Percentiles rank a stretch among this genome's conserved stretches.
Conservation (phyloP, 805 yeast species). For the Debaryomyces castellii region DNA sequence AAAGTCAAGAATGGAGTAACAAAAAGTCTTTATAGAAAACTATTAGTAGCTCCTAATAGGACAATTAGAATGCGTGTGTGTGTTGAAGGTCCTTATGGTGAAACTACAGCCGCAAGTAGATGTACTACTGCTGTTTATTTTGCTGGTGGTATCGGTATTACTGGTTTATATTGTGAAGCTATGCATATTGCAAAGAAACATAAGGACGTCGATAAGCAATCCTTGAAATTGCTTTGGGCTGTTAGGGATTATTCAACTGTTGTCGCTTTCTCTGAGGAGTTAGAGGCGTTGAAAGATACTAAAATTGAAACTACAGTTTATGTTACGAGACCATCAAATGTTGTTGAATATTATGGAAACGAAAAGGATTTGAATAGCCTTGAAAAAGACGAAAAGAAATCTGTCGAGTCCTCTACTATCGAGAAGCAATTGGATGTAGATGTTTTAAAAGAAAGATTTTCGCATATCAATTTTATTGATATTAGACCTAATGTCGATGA, state of each 20-base stretch:
- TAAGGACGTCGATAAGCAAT: slow-evolving; percentile 15
- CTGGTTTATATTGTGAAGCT: slow-evolving; percentile 51
- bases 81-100: slow-evolving; percentile 74
- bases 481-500: slow-evolving; percentile 50
- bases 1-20: slow-evolving; percentile 41
- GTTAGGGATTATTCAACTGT: slow-evolving; percentile 53
- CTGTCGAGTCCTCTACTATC: not conserved
- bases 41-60: slow-evolving; percentile 27
- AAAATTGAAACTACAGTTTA: slow-evolving; percentile 27
- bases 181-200: slow-evolving; percentile 24
- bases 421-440: slow-evolving; percentile 8
- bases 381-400: not conserved
- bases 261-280: slow-evolving; percentile 47
- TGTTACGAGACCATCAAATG: slow-evolving; percentile 16
- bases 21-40: slow-evolving; percentile 25
- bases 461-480: slow-evolving; percentile 38
- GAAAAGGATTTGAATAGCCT: not conserved
- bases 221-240: slow-evolving; percentile 59
- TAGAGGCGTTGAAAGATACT: slow-evolving; percentile 19
- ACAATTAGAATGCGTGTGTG: slow-evolving; percentile 26
- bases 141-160: slow-evolving; percentile 77
- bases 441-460: slow-evolving; percentile 8
- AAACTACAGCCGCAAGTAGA: slow-evolving; percentile 43
- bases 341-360: slow-evolving; percentile 1
- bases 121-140: slow-evolving; percentile 57